Base-by-base conservation (phyloP, 2,329 filamentous ascomycete genomes). In the Lecanicillium sp. region DNA sequence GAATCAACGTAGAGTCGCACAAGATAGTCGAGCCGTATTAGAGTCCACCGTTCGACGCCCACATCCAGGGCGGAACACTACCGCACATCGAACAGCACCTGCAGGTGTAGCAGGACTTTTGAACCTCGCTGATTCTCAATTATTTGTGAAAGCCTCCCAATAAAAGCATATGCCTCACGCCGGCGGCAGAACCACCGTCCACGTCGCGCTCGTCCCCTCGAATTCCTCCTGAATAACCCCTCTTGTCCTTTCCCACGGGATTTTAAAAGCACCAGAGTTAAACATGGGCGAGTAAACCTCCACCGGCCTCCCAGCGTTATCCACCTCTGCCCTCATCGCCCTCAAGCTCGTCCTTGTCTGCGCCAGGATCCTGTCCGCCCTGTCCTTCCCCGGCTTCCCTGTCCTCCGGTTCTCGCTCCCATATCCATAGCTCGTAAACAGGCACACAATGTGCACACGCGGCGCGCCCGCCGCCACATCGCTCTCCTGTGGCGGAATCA, bases 401-500 rank as follows among this genome's bases (percentile, higher is more conserved):
- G 19, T 46, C 11, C 21, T 20, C 12, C 23, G 36, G 19, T 54
- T 51, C 11, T 45, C 32, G 7, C 49, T 27, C 2, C 54, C 56
- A 23, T 53, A 56, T 2, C 56, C 56, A 43, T 51, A 51, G 23
- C 56, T 58, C 20, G 57, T 55, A 32, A 56, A 57, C 15, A 58
- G 39, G 36, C 57, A 58, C 12, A 57, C 54, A 40, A 58, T 50
- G 43, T 45, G 51, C 27, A 58, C 49, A 9, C 42, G 29, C 1
- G 60, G 56, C 0, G 57, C 55, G 15, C 60, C 58, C 1, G 39
- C 48, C 0, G 48, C 51, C 0, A 53, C 47, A 32, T 62, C 58
- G 10, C 44, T 42, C 3, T 51, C 27, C 32, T 62, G 61, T 21
- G 60, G 51, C 6, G 60, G 55, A 41, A 64, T 61, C 20, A 64